Percentiles rank a stretch among this genome's conserved stretches.
phyloP scores from a whole-genome alignment of 208 protist species.

The Crithidia mellificae region DNA sequence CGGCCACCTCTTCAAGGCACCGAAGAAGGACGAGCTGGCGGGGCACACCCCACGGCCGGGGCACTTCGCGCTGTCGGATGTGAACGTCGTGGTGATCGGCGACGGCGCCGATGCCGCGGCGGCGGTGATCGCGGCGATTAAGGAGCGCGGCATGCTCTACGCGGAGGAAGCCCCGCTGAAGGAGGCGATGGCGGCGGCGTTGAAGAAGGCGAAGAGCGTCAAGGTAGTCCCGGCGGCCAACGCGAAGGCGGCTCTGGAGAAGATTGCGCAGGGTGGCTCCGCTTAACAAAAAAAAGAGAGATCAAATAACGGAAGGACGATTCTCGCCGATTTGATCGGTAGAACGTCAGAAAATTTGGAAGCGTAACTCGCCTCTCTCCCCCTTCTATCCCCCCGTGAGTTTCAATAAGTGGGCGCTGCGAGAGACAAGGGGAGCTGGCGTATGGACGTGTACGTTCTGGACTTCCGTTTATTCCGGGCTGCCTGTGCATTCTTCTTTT shows the following conservation, averaged over 20 bases:
- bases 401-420: too few species aligned
- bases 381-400: too few species aligned
- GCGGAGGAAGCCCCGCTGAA: slow-evolving; percentile 63
- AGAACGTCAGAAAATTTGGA: too few species aligned
- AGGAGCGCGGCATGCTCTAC: slow-evolving; percentile 64
- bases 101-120: slow-evolving; percentile 46
- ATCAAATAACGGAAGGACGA: too few species aligned
- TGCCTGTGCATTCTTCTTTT: too few species aligned
- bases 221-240: slow-evolving; percentile 45
- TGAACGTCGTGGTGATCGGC: slow-evolving; percentile 69
- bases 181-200: slow-evolving; percentile 36
- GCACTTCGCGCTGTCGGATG: slow-evolving; percentile 43
- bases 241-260: slow-evolving; percentile 42
- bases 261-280: slow-evolving; percentile 31
- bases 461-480: too few species aligned
- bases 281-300: slow-evolving; percentile 1
- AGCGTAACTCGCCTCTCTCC: too few species aligned
- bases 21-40: slow-evolving; percentile 45
- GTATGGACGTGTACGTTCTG: too few species aligned
- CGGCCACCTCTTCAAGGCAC: slow-evolving; percentile 76
- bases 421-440: too few species aligned
- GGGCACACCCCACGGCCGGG: slow-evolving; percentile 55
- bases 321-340: too few species aligned
- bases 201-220: slow-evolving; percentile 55
- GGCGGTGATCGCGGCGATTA: slow-evolving; percentile 50